Evolutionary conservation across 306 rosid species (phyloP).

Genomic region (Senna tora): DNA sequence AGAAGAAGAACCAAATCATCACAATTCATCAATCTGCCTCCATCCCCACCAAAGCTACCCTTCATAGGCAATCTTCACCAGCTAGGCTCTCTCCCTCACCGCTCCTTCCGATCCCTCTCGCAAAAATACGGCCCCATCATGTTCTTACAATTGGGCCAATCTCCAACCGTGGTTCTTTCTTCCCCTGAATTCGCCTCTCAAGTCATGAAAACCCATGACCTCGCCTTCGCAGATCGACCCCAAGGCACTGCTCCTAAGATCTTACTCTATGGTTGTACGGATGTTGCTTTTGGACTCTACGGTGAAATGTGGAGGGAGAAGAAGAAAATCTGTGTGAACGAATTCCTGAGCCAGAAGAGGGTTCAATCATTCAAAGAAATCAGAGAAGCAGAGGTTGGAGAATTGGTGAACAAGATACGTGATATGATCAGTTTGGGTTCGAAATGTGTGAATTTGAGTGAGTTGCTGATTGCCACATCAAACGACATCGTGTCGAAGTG

Average conservation of each 20-base stretch:
- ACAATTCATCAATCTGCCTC: conserved; percentile 25
- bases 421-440: conserved; percentile 12
- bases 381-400: conserved; percentile 42
- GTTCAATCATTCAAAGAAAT: conserved; percentile 12
- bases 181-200: conserved; percentile 29
- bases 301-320: conserved; percentile 45
- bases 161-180: conserved; percentile 42
- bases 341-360: conserved; percentile 36
- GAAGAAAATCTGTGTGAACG: conserved; percentile 25
- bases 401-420: conserved; percentile 36
- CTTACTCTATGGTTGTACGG: conserved; percentile 35
- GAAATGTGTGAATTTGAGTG: conserved; percentile 33
- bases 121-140: conserved; percentile 34
- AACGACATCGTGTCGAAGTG: conserved; percentile 36
- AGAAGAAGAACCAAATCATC: neutral
- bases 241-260: conserved; percentile 30
- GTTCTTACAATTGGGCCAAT: conserved; percentile 40
- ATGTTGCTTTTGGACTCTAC: conserved; percentile 33
- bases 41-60: conserved; percentile 47
- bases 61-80: conserved; percentile 49
- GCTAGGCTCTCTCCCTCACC: conserved; percentile 44
- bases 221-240: conserved; percentile 35
- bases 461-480: conserved; percentile 24
- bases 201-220: conserved; percentile 35
- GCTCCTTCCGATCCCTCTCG: conserved; percentile 28